These are phyloP conservation scores for Phaseolus lunatus DNA, from an alignment of 306 rosid species.

Conservation along the genomic window DNA sequence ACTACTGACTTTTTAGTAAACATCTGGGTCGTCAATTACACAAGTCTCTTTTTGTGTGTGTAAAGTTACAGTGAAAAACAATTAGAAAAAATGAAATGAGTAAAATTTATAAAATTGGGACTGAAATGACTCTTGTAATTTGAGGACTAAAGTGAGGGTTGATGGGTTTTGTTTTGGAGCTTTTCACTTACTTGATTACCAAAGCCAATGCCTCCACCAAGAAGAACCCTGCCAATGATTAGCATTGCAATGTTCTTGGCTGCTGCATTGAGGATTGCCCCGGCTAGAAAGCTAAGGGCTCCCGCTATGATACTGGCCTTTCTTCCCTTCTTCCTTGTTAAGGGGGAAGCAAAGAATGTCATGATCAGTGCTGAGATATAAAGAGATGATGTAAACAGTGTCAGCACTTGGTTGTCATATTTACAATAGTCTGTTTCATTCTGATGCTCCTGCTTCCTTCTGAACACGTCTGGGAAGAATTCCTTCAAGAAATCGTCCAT, in stretches of 20 bases:
- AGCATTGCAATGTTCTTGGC: slow-evolving; percentile 78
- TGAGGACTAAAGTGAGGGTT: not conserved
- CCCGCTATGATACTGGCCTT: slow-evolving; percentile 91
- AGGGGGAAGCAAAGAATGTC: slow-evolving; percentile 81
- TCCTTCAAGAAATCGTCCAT: slow-evolving; percentile 92
- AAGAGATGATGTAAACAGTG: slow-evolving; percentile 92
- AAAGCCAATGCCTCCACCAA: slow-evolving; percentile 89
- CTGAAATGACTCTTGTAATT: not conserved
- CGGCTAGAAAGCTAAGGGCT: slow-evolving; percentile 76
- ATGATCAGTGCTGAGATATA: slow-evolving; percentile 86
- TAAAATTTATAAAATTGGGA: no score
- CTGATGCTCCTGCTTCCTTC: slow-evolving; percentile 72
- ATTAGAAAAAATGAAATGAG: no score
- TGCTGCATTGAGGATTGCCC: slow-evolving; percentile 82
- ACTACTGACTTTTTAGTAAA: not conserved
- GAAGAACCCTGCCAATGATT: slow-evolving; percentile 80
- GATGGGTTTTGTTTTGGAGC: not conserved
- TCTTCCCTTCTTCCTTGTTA: slow-evolving; percentile 82
- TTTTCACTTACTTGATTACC: slow-evolving; percentile 82
- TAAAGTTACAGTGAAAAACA: not conserved
- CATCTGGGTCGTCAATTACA: no score
- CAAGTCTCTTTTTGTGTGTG: not conserved
- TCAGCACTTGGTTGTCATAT: slow-evolving; percentile 88
- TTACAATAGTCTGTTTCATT: slow-evolving; percentile 92
- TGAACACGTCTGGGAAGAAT: slow-evolving; percentile 81